Conservation (phyloP, 768 basidiomycete genomes). For the Amanita inopinata region DNA sequence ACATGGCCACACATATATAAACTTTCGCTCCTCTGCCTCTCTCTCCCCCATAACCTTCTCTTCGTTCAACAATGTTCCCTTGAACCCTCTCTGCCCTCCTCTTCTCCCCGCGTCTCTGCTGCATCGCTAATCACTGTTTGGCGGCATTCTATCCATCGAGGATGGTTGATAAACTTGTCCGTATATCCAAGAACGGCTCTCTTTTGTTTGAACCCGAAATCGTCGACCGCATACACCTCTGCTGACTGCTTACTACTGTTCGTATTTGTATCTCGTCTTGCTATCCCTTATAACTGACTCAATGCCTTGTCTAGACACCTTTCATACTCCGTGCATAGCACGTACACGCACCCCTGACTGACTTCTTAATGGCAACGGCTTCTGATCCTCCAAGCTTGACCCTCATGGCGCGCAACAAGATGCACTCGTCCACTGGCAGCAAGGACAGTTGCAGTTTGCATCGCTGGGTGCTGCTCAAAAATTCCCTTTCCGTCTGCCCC, state of each 20-base stretch:
- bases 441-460: constrained; percentile 70
- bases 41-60: constrained; percentile 11
- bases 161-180: constrained; percentile 82
- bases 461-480: constrained; percentile 85
- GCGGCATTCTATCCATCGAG: constrained; percentile 24
- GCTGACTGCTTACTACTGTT: constrained; percentile 16
- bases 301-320: constrained; percentile 1
- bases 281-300: constrained; percentile 7
- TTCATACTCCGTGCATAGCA: neutral
- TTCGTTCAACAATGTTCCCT: constrained; percentile 32
- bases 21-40: constrained; percentile 15
- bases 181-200: constrained; percentile 78
- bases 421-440: constrained; percentile 50
- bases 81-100: constrained; percentile 18
- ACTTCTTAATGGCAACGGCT: constrained; percentile 35
- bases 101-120: constrained; percentile 17
- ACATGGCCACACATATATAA: constrained; percentile 17
- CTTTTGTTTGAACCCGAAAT: constrained; percentile 81
- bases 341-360: neutral
- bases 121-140: constrained; percentile 21
- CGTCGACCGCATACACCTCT: constrained; percentile 77
- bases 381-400: constrained; percentile 42
- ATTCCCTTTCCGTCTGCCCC: constrained; percentile 50
- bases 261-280: constrained; percentile 11
- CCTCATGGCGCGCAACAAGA: constrained; percentile 62